phyloP scores from a whole-genome alignment of 1,284 basidiomycete species.

The Trichosporon asahii region DNA sequence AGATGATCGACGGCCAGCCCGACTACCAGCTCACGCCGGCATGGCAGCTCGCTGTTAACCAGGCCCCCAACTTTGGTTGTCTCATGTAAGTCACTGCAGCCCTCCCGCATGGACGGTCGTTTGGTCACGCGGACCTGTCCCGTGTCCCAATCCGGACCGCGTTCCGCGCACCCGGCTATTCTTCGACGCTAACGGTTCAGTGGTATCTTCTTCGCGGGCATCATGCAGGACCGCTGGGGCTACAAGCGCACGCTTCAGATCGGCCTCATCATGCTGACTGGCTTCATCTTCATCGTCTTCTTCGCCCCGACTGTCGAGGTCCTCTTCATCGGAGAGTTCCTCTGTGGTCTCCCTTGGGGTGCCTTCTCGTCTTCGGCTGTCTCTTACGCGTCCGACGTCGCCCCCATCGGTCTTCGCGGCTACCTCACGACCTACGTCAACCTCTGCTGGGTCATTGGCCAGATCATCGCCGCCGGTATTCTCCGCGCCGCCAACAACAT shows the following conservation, averaged over 20 bases:
- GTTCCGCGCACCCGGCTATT: neutral
- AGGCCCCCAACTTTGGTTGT: slow-evolving; percentile 27
- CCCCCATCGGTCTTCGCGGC: slow-evolving; percentile 41
- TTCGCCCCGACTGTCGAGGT: slow-evolving; percentile 42
- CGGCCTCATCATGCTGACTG: slow-evolving; percentile 36
- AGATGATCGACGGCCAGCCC: neutral
- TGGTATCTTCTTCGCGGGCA: slow-evolving; percentile 29
- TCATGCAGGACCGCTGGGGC: slow-evolving; percentile 29
- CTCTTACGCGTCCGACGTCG: slow-evolving; percentile 56
- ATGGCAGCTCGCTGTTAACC: slow-evolving; percentile 33
- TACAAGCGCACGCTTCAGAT: slow-evolving; percentile 30
- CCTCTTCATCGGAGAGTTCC: slow-evolving; percentile 29
- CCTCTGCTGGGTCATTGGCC: slow-evolving; percentile 55
- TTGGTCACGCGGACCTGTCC: neutral
- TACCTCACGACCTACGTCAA: slow-evolving; percentile 50
- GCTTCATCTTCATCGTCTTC: slow-evolving; percentile 40
- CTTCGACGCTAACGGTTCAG: slow-evolving; percentile 6
- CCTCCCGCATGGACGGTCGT: neutral
- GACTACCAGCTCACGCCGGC: slow-evolving; percentile 29
- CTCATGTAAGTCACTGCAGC: slow-evolving; percentile 23
- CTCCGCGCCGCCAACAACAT: slow-evolving; percentile 26
- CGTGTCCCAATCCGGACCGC: neutral
- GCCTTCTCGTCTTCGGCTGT: slow-evolving; percentile 35
- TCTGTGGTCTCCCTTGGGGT: slow-evolving; percentile 51
- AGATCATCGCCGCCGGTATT: slow-evolving; percentile 24